phyloP scores from a whole-genome alignment of 805 yeast genomes.

The Hanseniaspora thailandica region DNA sequence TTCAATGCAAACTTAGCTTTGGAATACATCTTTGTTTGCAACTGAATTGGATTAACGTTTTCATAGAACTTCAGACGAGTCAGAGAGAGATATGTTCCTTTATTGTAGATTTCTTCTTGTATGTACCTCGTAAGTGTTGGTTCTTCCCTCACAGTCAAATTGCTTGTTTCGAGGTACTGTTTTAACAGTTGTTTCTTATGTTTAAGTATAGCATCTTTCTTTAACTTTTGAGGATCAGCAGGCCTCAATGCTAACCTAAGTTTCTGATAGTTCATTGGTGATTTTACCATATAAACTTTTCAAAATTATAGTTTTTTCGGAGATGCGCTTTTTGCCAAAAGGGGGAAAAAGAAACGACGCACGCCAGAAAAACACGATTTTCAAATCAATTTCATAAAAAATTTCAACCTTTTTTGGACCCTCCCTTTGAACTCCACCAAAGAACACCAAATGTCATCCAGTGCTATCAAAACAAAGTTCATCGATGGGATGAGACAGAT shows the following conservation, averaged over 20 bases:
- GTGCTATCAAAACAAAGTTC: constrained; percentile 22
- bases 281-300: too few species aligned
- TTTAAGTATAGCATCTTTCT: background rate
- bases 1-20: background rate
- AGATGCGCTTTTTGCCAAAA: background rate
- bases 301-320: background rate
- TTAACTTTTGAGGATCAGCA: background rate
- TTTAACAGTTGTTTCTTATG: background rate
- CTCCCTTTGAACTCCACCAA: background rate
- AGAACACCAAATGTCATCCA: background rate
- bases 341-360: background rate
- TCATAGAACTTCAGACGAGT: background rate
- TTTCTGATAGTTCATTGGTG: background rate
- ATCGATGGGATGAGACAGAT: constrained; percentile 36
- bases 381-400: background rate
- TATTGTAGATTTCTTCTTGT: background rate
- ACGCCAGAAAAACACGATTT: background rate
- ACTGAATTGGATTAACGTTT: background rate
- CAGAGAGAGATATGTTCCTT: background rate
- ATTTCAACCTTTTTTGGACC: too few species aligned
- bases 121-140: background rate
- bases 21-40: background rate
- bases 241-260: background rate
- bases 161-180: background rate
- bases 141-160: background rate